Evolutionary conservation across 176 grass and related monocot species (phyloP).

Genomic region (Cenchrus americanus): DNA sequence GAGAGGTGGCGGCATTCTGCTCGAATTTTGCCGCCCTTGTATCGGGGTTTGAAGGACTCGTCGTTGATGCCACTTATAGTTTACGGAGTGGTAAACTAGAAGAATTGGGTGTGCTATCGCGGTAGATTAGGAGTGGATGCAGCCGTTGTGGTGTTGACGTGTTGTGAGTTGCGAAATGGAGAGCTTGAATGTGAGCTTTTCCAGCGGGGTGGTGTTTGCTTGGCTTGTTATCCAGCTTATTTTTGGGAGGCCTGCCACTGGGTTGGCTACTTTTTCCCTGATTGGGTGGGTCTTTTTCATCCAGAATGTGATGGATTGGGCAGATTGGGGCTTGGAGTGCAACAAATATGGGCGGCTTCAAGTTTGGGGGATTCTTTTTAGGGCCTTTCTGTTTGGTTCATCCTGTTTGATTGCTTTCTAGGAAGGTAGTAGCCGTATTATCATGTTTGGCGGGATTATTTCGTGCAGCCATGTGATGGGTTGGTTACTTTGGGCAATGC

Average conservation of each 20-base stretch:
- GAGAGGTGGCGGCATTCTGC: not conserved
- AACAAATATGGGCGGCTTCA: constrained; percentile 19
- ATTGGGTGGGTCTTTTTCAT: constrained; percentile 35
- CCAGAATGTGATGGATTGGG: constrained; percentile 28
- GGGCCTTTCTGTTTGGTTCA: constrained; percentile 39
- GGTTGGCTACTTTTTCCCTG: constrained; percentile 30
- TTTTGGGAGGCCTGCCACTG: constrained; percentile 9
- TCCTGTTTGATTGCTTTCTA: constrained; percentile 30
- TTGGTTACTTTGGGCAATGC: constrained; percentile 41
- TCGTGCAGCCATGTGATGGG: not conserved
- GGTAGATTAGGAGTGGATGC: not conserved
- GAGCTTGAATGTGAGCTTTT: constrained; percentile 37
- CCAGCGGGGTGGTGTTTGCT: constrained; percentile 21
- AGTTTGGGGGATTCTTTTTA: constrained; percentile 25
- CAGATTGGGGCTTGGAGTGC: constrained; percentile 23
- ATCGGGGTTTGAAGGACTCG: not conserved
- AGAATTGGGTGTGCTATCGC: not conserved
- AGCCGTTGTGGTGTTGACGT: not conserved
- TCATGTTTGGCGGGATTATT: constrained; percentile 21
- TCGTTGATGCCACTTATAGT: not conserved
- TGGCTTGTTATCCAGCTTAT: constrained; percentile 19
- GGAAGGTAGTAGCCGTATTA: constrained; percentile 23
- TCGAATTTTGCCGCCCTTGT: not conserved
- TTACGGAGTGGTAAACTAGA: not conserved
- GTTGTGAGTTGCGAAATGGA: not conserved